phyloP scores from a whole-genome alignment of 2,329 filamentous ascomycete species.

The Alternaria dauci region DNA sequence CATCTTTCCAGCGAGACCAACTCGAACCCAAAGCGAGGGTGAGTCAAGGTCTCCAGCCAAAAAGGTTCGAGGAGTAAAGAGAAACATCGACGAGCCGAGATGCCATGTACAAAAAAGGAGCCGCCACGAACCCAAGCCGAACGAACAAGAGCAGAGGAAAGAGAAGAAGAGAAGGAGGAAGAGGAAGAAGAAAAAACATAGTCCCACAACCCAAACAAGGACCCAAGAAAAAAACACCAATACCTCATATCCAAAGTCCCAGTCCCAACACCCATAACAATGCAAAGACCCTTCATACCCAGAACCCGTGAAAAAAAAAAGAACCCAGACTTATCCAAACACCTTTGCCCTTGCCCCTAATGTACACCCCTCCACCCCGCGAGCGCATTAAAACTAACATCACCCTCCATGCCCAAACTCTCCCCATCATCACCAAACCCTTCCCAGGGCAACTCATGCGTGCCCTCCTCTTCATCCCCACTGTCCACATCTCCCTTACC shows the following conservation, averaged over 20 bases:
- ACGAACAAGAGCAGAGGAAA: background rate
- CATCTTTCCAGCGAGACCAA: slow-evolving; percentile 14
- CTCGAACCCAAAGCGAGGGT: slow-evolving; percentile 16
- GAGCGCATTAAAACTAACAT: slow-evolving; percentile 22
- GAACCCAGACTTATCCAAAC: slow-evolving; percentile 4
- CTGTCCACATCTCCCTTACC: slow-evolving; percentile 13
- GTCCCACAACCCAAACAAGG: too few relatives aligned
- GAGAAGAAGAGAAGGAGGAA: too few relatives aligned
- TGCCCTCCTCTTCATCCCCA: slow-evolving; percentile 27
- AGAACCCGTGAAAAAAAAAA: background rate
- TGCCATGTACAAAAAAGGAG: background rate
- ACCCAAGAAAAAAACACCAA: too few relatives aligned
- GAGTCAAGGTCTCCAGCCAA: slow-evolving; percentile 21
- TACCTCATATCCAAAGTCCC: background rate
- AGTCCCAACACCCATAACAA: background rate
- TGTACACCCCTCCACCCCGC: slow-evolving; percentile 25
- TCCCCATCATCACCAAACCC: slow-evolving; percentile 43
- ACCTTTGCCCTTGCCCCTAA: background rate
- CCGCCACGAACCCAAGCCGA: too few relatives aligned
- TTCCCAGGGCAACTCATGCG: slow-evolving; percentile 52
- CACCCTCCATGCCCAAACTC: slow-evolving; percentile 14
- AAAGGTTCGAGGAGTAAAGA: background rate
- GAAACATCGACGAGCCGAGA: background rate
- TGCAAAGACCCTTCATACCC: background rate
- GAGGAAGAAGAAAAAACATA: too few relatives aligned